Evolutionary conservation across 768 basidiomycete species (phyloP).

Genomic region (Amanita jacksonii): DNA sequence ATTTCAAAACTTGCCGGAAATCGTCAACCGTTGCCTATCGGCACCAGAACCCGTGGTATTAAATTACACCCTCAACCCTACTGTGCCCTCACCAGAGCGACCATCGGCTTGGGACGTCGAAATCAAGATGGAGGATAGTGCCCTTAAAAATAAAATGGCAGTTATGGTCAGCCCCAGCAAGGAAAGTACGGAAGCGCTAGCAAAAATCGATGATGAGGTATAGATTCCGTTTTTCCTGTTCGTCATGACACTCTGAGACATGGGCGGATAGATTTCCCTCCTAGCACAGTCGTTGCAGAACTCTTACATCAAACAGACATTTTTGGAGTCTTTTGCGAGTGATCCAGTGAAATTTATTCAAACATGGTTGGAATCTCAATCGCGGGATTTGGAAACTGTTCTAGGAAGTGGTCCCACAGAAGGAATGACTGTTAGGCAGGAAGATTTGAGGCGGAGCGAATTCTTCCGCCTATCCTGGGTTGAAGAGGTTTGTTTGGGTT

Average conservation of each 20-base stretch:
- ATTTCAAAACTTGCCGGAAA: conserved; percentile 77
- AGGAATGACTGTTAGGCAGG: conserved; percentile 71
- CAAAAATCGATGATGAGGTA: conserved; percentile 86
- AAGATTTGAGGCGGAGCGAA: conserved; percentile 82
- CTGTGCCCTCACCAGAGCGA: conserved; percentile 52
- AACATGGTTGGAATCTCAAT: conserved; percentile 87
- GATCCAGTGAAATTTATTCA: conserved; percentile 79
- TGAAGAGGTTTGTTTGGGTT: conserved; percentile 46
- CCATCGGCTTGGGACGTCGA: conserved; percentile 83
- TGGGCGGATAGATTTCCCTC: conserved; percentile 54
- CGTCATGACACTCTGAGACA: neutral
- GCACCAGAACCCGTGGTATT: conserved; percentile 77
- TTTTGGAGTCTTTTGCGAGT: conserved; percentile 71
- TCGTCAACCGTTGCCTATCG: conserved; percentile 70
- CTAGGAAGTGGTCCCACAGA: conserved; percentile 83
- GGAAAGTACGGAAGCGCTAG: conserved; percentile 57
- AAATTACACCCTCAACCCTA: conserved; percentile 65
- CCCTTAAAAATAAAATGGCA: conserved; percentile 64
- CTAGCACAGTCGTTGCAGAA: conserved; percentile 81
- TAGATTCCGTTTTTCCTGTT: neutral
- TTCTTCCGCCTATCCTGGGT: conserved; percentile 93
- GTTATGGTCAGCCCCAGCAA: conserved; percentile 62
- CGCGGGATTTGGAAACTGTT: conserved; percentile 80
- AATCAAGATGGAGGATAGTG: conserved; percentile 75
- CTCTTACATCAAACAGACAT: conserved; percentile 78